phyloP scores from a whole-genome alignment of 257 asterid species.

The Ajuga chamaepitys region DNA sequence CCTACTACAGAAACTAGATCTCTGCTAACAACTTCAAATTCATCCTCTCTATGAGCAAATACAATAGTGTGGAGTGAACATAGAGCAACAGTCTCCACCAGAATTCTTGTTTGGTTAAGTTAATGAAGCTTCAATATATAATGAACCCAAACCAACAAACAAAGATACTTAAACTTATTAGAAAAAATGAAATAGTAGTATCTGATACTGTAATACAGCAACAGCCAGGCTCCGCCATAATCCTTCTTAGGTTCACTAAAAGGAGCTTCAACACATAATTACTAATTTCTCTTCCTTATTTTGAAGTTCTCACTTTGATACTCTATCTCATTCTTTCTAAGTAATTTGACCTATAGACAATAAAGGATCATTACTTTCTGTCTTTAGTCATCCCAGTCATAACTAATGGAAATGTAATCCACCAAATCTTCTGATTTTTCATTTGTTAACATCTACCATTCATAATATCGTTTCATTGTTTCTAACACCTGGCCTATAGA shows the following conservation, averaged over 20 bases:
- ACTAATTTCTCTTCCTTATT: no score
- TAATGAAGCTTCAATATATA: not conserved
- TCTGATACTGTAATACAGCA: no score
- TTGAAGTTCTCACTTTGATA: not conserved
- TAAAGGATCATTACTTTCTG: not conserved
- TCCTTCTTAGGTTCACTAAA: no score
- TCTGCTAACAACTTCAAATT: no score
- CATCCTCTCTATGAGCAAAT: no score
- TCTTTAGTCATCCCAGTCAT: not conserved
- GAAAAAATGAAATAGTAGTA: no score
- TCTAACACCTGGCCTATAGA: not conserved
- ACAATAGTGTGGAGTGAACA: no score
- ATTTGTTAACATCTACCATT: not conserved
- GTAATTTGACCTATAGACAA: not conserved
- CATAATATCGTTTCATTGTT: not conserved
- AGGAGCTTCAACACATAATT: no score
- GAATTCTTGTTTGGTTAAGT: not conserved
- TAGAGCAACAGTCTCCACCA: not conserved
- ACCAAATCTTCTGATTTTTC: not conserved
- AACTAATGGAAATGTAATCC: not conserved
- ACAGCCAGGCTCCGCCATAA: no score
- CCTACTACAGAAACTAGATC: no score
- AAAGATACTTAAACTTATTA: no score
- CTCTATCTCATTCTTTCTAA: not conserved
- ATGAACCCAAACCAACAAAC: not conserved